Conservation (phyloP, 306 rosid genomes). For the Nissolia schottii region DNA sequence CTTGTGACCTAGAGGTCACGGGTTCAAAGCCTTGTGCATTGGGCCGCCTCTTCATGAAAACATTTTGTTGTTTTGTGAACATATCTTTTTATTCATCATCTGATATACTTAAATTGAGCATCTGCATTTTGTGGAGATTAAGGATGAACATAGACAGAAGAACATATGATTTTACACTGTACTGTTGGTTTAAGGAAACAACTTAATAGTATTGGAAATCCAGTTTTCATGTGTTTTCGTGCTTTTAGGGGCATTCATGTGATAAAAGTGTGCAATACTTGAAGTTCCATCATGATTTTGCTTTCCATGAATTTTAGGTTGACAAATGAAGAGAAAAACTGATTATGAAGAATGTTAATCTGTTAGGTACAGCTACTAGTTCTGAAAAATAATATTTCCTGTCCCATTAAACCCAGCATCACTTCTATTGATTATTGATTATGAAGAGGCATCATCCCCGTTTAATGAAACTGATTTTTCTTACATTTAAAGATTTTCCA, state of each 20-base stretch:
- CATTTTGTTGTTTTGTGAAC: no score
- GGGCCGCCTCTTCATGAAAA: no score
- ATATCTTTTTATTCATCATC: not conserved
- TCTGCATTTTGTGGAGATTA: not conserved
- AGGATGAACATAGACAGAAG: not conserved
- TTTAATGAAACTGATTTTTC: conserved; percentile 2
- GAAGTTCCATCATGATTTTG: not conserved
- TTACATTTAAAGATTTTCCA: not conserved
- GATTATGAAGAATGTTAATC: not conserved
- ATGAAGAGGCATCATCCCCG: not conserved
- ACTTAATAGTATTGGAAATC: not conserved
- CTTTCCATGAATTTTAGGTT: conserved; percentile 12
- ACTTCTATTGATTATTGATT: not conserved
- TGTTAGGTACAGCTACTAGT: no score
- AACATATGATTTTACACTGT: not conserved
- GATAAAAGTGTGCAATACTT: not conserved
- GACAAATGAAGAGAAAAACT: conserved; percentile 1
- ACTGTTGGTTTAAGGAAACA: not conserved
- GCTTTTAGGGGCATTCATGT: not conserved
- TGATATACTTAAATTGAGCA: not conserved
- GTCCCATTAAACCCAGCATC: not conserved
- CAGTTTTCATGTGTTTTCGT: not conserved
- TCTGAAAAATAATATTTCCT: no score
- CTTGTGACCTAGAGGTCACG: no score
- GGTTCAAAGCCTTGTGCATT: no score